Evolutionary conservation across 2,329 filamentous ascomycete species (phyloP).

Genomic region (Alternaria ventricosa): DNA sequence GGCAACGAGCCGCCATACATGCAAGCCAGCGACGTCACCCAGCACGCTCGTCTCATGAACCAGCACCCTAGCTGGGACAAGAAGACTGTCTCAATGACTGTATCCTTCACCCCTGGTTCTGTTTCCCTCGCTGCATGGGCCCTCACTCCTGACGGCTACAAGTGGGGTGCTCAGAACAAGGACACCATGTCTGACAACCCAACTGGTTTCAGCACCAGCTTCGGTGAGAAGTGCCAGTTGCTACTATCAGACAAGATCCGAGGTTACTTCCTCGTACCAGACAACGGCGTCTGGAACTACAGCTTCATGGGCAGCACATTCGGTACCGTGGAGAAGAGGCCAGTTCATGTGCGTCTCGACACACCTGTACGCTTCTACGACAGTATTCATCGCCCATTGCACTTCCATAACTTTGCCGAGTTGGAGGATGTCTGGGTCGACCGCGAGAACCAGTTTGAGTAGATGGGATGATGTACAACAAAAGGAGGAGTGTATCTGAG

Average conservation of each 20-base stretch:
- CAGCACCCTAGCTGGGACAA: constrained; percentile 81
- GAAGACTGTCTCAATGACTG: constrained; percentile 92
- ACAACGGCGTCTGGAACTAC: constrained; percentile 93
- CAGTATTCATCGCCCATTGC: constrained; percentile 86
- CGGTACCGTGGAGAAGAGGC: constrained; percentile 85
- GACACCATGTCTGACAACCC: constrained; percentile 92
- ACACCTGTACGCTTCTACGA: constrained; percentile 89
- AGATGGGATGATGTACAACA: constrained; percentile 2
- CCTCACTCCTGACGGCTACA: constrained; percentile 88
- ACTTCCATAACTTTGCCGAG: constrained; percentile 98
- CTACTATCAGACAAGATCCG: constrained; percentile 91
- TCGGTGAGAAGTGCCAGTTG: constrained; percentile 95
- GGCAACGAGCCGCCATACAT: constrained; percentile 97
- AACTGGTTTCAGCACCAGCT: constrained; percentile 86
- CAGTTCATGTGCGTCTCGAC: constrained; percentile 90
- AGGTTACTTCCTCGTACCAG: constrained; percentile 95
- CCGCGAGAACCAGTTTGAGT: constrained; percentile 90
- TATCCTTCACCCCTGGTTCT: constrained; percentile 94
- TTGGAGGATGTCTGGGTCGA: constrained; percentile 97
- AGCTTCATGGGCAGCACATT: constrained; percentile 96
- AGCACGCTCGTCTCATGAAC: constrained; percentile 89
- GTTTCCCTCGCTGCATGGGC: constrained; percentile 95
- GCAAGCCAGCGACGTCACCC: constrained; percentile 92
- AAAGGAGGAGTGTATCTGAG: background rate
- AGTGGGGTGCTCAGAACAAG: constrained; percentile 96